Conservation (phyloP, 352 stramenopile species). For the Globisporangium solare region DNA sequence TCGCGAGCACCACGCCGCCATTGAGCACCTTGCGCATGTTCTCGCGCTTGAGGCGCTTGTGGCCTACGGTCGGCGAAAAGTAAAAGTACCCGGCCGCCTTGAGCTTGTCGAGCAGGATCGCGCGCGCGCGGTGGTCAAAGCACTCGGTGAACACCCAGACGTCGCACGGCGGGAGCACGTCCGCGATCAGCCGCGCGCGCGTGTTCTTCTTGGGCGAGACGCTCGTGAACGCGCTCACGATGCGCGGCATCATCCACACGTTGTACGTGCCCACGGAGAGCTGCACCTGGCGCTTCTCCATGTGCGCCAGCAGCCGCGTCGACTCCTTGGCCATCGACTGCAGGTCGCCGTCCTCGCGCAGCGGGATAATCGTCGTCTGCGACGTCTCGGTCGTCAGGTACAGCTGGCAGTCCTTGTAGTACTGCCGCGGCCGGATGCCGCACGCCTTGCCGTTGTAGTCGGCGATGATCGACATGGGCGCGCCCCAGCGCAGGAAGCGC, state of each 20-base stretch:
- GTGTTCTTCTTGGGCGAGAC: constrained; percentile 76
- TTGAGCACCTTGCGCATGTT: constrained; percentile 76
- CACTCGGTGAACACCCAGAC: constrained; percentile 78
- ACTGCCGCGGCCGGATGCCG: constrained; percentile 60
- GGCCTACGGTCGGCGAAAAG: constrained; percentile 63
- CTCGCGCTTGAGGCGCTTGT: constrained; percentile 54
- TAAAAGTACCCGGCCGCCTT: constrained; percentile 63
- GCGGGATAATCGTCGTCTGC: constrained; percentile 52
- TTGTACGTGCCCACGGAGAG: constrained; percentile 74
- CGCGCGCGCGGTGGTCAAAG: constrained; percentile 70
- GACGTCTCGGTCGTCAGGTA: constrained; percentile 68
- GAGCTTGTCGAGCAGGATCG: constrained; percentile 59
- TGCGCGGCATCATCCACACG: constrained; percentile 82
- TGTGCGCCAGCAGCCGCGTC: constrained; percentile 49
- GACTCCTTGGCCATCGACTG: constrained; percentile 71
- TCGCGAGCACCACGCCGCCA: constrained; percentile 60
- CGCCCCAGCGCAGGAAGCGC: constrained; percentile 54
- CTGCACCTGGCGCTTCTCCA: constrained; percentile 50
- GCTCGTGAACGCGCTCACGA: constrained; percentile 66
- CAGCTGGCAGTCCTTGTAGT: constrained; percentile 73
- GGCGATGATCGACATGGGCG: constrained; percentile 55
- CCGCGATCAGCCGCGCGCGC: constrained; percentile 60
- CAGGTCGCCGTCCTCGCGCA: constrained; percentile 60
- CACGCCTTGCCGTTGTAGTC: constrained; percentile 50
- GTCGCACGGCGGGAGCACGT: constrained; percentile 60